A percentile compares a stretch with the other conserved stretches of the same genome.
Evolutionary conservation across 2,329 filamentous ascomycete species (phyloP).

Genomic region (Fusarium setosum): DNA sequence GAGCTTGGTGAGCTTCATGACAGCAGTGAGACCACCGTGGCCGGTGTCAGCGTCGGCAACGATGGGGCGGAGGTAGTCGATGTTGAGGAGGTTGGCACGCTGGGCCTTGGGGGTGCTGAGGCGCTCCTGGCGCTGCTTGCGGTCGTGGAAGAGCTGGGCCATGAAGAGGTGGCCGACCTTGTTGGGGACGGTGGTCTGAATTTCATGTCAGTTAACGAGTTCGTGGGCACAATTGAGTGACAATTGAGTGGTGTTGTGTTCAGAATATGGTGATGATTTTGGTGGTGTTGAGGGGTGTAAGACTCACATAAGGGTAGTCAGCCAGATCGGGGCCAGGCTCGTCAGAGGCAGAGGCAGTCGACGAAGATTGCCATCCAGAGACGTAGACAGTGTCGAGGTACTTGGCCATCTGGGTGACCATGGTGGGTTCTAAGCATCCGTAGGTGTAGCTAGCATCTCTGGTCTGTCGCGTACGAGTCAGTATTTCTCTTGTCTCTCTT

Average conservation of each 20-base stretch:
- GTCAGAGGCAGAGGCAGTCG: conserved; percentile 92
- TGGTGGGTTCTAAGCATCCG: conserved; percentile 96
- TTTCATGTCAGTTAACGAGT: conserved; percentile 52
- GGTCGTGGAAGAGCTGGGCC: conserved; percentile 99
- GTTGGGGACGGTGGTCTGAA: conserved; percentile 94
- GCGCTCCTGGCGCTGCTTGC: conserved; percentile 97
- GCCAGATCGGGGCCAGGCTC: conserved; percentile 98
- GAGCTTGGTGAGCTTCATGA: conserved; percentile 99
- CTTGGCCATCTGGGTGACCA: conserved; percentile 99
- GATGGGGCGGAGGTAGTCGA: conserved; percentile 96
- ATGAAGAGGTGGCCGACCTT: conserved; percentile 98
- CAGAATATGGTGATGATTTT: not conserved
- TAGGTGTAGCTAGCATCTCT: conserved; percentile 93
- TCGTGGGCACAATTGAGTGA: not conserved
- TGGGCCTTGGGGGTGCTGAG: conserved; percentile 79
- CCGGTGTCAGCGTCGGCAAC: conserved; percentile 97
- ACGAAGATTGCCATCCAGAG: conserved; percentile 98
- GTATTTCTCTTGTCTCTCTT: not conserved
- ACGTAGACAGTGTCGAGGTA: conserved; percentile 99
- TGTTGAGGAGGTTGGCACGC: conserved; percentile 78
- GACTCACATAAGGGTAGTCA: conserved; percentile 89
- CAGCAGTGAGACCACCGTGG: conserved; percentile 95
- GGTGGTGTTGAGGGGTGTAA: not conserved
- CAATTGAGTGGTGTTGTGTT: not conserved
- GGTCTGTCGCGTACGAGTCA: conserved; percentile 61